A percentile compares a stretch with the other conserved stretches of the same genome.
phyloP scores from a whole-genome alignment of 257 asterid genomes.

The Solanum paucissectum region DNA sequence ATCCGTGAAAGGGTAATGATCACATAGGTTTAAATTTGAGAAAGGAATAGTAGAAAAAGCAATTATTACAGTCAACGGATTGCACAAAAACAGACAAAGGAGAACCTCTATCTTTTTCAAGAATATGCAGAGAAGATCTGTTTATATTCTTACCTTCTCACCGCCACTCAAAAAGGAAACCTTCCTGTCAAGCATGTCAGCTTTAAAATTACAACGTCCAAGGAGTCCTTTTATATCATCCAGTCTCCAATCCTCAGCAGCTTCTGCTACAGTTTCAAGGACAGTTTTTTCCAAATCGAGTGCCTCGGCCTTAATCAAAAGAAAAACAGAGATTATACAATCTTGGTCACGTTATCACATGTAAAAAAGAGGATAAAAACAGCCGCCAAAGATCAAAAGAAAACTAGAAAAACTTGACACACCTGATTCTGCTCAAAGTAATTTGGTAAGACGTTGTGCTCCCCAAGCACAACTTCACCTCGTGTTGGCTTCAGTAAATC shows the following conservation, averaged over 20 bases:
- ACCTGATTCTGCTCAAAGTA: conserved; percentile 99
- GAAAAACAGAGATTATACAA: background rate
- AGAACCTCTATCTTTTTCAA: background rate
- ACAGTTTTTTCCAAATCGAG: conserved; percentile 74
- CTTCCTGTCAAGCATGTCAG: conserved; percentile 84
- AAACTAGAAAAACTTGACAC: background rate
- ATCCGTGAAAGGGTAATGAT: background rate
- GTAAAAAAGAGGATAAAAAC: background rate
- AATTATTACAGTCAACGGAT: background rate
- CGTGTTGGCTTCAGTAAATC: conserved; percentile 53
- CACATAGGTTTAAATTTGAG: background rate
- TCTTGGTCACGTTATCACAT: background rate
- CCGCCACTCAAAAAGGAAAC: conserved; percentile 96
- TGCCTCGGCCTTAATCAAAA: conserved; percentile 75
- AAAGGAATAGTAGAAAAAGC: background rate
- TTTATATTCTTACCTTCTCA: conserved; percentile 57
- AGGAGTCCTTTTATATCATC: conserved; percentile 95
- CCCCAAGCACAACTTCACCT: conserved; percentile 83
- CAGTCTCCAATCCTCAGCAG: conserved; percentile 90
- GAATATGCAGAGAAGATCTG: background rate
- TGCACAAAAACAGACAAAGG: background rate
- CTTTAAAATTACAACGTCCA: conserved; percentile 88
- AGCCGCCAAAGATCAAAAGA: background rate
- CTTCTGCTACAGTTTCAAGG: conserved; percentile 84
- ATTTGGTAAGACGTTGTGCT: conserved; percentile 86